Evolutionary conservation across 2,329 filamentous ascomycete genomes (phyloP), one percentile per base, ranked within the genome.

Genomic region (Cercospora sesami): DNA sequence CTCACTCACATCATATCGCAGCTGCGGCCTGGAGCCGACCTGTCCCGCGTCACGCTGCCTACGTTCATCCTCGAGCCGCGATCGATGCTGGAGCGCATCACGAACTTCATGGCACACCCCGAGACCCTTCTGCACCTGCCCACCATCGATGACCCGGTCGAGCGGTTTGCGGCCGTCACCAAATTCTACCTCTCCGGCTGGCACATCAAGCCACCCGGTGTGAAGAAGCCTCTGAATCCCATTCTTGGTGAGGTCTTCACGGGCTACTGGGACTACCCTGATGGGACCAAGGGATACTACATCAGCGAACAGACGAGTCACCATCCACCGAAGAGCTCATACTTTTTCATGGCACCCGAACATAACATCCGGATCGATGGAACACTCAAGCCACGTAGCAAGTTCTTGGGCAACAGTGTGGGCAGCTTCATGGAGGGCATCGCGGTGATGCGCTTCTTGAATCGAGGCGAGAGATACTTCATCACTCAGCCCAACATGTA

Each of bases 61-160:
- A 99, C 95, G 59, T 99, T 99, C 80, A 99, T 99, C 76, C 88
- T 99, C 74, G 95, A 99, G 81, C 95, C 95, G 26, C 90, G 94
- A 77, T 97, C 94, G 75, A 99, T 99, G 95, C 84, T 99, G 75
- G 95, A 99, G 82, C 89, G 95, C 75, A 99, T 99, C 79, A 99
- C 95, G 77, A 99, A 99, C 84, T 99, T 99, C 85, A 99, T 99
- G 95, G 96, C 94, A 75, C 95, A 99, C 79, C 95, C 95, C 48
- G 95, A 99, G 81, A 96, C 93, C 77, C 89, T 99, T 33, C 88
- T 99, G 4, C 90, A 91, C 36, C 95, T 98, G 80, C 87, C 94
- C 55, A 83, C 88, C 58, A 91, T 97, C 74, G 91, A 98, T 62
- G 94, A 99, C 77, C 94, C 95, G 1, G 84, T 93, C 66, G 85